Percentiles rank a stretch among this genome's conserved stretches.
Conservation (phyloP, 495 filamentous ascomycete genomes). For the Oleoguttula mirabilis region DNA sequence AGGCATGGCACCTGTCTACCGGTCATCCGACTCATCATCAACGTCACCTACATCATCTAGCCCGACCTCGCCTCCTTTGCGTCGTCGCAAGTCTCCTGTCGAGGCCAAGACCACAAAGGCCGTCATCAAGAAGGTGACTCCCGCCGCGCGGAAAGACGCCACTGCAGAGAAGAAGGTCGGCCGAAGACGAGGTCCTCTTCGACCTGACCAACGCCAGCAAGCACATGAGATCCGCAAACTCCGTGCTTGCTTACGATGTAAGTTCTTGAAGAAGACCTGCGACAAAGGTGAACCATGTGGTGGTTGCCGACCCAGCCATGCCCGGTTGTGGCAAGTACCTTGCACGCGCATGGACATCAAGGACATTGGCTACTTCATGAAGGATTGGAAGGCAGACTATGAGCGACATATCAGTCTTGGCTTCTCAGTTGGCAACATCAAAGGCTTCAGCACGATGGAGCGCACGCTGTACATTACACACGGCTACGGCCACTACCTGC, state of each 20-base stretch:
- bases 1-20: constrained; percentile 54
- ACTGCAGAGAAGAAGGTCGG: constrained; percentile 79
- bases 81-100: constrained; percentile 59
- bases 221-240: constrained; percentile 88
- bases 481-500: constrained; percentile 77
- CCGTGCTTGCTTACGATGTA: constrained; percentile 85
- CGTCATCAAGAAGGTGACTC: constrained; percentile 46
- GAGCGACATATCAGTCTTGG: constrained; percentile 76
- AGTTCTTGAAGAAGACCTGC: constrained; percentile 95
- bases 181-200: constrained; percentile 69
- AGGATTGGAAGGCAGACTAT: constrained; percentile 92
- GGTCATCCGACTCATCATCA: constrained; percentile 42
- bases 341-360: constrained; percentile 95
- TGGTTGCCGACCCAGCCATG: constrained; percentile 85
- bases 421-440: constrained; percentile 85
- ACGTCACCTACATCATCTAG: constrained; percentile 34
- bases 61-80: constrained; percentile 47
- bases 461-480: constrained; percentile 45
- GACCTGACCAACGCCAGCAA: constrained; percentile 88
- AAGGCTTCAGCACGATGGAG: constrained; percentile 74
- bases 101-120: constrained; percentile 69
- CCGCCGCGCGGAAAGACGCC: constrained; percentile 61
- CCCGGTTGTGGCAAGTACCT: constrained; percentile 85
- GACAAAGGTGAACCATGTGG: constrained; percentile 89
- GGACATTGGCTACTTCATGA: constrained; percentile 94